Base-by-base conservation (phyloP, 441 rosid genomes). In the Pelargonium citronellum region DNA sequence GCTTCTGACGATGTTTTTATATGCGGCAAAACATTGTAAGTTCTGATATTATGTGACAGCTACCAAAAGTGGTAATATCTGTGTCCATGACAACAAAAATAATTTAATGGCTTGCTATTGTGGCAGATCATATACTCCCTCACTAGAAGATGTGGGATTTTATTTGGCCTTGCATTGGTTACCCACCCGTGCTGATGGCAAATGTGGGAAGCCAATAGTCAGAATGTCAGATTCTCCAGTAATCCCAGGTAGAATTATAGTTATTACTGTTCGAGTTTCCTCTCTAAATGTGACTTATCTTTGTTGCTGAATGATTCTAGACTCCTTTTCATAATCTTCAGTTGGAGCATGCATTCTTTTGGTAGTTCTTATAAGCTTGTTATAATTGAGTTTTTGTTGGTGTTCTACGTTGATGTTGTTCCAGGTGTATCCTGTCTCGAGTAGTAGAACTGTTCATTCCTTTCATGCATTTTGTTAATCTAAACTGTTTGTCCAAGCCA, bases 171-270 rank as follows among this genome's bases (percentile, higher is more conserved):
- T 95, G 57, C 83, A 80, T 71, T 95, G 99, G 99, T 72, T 85
- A 77, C 99, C 99, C 47, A 83, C 80, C 66, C 98, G 99, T 39
- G 81, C 79, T 34, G 99, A 95, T 68, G 91, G 97, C 13, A 90
- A 89, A 83, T 79, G 84, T 57, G 99, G 99, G 77, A 88, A 86
- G 80, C 92, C 97, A 55, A 80, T 92, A 78, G 82, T 88, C 81
- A 83, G 90, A 64, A 83, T 86, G 74, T 86, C 97, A 66, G 79
- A 76, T 77, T 88, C 87, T 79, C 88, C 91, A 51, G 97, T 95
- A 73, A 64, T 73, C 77, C 97, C 99, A 76, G 97, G 99, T 95
- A 79, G 55, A 39, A 15, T 67, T 30, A 66, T 76, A 15, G 13
- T 22, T 70, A 66, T 62, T 51, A 13, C n/a, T 51, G 58, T 66